Evolutionary conservation across 176 grass and related monocot genomes (phyloP).

Genomic region (Rhipidocladum racemiflorum): DNA sequence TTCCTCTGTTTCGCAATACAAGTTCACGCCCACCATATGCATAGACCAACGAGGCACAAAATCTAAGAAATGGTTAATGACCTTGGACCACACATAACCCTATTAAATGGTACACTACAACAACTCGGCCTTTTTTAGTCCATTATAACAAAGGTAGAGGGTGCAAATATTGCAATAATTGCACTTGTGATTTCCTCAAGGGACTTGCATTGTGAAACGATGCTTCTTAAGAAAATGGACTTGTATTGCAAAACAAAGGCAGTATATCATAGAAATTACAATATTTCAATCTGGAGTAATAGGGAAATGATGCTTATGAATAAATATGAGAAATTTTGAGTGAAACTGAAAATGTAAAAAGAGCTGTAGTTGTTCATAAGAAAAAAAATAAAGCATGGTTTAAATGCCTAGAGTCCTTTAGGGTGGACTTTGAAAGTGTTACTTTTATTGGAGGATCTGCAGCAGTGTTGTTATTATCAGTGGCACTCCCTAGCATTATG

Average conservation of each 20-base stretch:
- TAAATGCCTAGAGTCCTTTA: background rate
- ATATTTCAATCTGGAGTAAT: slow-evolving; percentile 7
- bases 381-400: background rate
- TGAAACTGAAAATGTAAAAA: background rate
- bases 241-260: background rate
- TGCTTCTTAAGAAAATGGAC: background rate
- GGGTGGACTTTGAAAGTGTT: background rate
- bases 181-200: no score
- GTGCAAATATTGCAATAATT: no score
- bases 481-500: background rate
- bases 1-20: background rate
- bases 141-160: no score
- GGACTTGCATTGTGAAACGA: no score
- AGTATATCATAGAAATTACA: background rate
- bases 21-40: background rate
- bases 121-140: no score
- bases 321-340: background rate
- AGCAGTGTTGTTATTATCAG: background rate
- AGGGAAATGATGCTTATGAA: background rate
- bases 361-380: background rate
- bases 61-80: background rate
- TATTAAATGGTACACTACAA: background rate
- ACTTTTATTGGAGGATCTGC: background rate
- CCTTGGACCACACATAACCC: background rate
- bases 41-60: background rate